Base-by-base conservation (phyloP, 202 grass and related monocot species). In the Panicum hallii region DNA sequence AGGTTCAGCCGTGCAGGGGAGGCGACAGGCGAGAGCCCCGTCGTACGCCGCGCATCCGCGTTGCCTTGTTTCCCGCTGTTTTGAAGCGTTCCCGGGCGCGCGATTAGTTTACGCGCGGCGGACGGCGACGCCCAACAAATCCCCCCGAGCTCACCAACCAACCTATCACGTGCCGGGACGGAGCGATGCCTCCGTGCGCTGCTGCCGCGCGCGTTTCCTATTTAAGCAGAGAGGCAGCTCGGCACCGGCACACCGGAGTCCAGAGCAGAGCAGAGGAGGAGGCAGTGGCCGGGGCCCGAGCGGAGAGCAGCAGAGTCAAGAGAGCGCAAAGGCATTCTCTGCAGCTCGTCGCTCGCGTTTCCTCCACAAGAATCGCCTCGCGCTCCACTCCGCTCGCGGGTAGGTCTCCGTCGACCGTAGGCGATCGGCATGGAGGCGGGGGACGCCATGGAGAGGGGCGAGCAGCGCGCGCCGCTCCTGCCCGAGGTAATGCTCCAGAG, bases 371-470 rank as follows among this genome's bases (percentile, higher is more conserved):
- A 19, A 45, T 3, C 46, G 16, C 44, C 28, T 14, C 41, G n/a
- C 67, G 28, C 26, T 42, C 7, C 38, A 19, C 22, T 9, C 34
- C 28, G 12, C 36, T 46, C 48, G 13, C 48, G 5, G 48, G 20
- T 72, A 17, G 14, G 20, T 38, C 44, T 19, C 38, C 36, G 13
- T 17, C 50, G 50, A 15, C 50, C 15, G 8, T 44, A 7, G 43
- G 43, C 43, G 8, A 49, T 5, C 48, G 48, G 48, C 48, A 88
- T 93, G 88, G 79, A 89, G 47, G 47, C 54, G 19, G 81, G 69
- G 23, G 85, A 88, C 30, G 75, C 79, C 74, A 80, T 93, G 83
- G 91, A 88, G 86, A 83, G 75, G n/a, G 88, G 91, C 46, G 79
- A 68, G 55, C 32, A 68, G 55, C 32, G 13, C 30, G 78, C 70